Evolutionary conservation across 2,329 filamentous ascomycete species (phyloP).

Genomic region (Penicillium palitans): DNA sequence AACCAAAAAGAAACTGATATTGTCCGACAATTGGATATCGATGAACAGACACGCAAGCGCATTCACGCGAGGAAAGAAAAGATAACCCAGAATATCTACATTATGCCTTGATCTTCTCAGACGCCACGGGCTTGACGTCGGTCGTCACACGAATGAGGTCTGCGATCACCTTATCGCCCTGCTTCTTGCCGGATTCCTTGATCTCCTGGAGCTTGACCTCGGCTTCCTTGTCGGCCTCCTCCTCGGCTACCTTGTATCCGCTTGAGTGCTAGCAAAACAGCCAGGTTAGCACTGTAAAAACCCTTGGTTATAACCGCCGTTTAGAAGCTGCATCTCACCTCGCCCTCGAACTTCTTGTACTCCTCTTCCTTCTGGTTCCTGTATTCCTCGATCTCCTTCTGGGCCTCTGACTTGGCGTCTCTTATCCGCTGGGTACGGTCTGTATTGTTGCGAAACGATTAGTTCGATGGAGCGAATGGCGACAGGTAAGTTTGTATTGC

Average conservation of each 20-base stretch:
- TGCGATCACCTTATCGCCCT: conserved; percentile 75
- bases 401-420: conserved; percentile 92
- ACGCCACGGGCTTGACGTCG: conserved; percentile 73
- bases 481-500: conserved; percentile 14
- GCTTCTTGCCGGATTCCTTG: conserved; percentile 74
- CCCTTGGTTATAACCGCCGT: neutral
- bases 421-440: conserved; percentile 96
- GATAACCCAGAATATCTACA: conserved; percentile 16
- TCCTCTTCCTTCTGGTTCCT: conserved; percentile 85
- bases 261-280: conserved; percentile 69
- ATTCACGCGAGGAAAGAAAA: conserved; percentile 21
- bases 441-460: conserved; percentile 36
- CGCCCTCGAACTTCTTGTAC: conserved; percentile 89
- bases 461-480: conserved; percentile 13
- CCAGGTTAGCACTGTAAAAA: neutral
- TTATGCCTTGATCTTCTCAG: conserved; percentile 48
- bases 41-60: conserved; percentile 25
- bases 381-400: conserved; percentile 97
- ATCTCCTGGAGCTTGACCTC: conserved; percentile 82
- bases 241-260: conserved; percentile 81
- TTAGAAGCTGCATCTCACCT: conserved; percentile 51
- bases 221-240: conserved; percentile 76
- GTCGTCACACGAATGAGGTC: conserved; percentile 83
- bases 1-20: conserved; percentile 18
- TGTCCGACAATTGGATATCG: conserved; percentile 26